These are phyloP conservation scores for Colletotrichum sp. DNA, from an alignment of 2,329 filamentous ascomycete species.

Conservation along the genomic window DNA sequence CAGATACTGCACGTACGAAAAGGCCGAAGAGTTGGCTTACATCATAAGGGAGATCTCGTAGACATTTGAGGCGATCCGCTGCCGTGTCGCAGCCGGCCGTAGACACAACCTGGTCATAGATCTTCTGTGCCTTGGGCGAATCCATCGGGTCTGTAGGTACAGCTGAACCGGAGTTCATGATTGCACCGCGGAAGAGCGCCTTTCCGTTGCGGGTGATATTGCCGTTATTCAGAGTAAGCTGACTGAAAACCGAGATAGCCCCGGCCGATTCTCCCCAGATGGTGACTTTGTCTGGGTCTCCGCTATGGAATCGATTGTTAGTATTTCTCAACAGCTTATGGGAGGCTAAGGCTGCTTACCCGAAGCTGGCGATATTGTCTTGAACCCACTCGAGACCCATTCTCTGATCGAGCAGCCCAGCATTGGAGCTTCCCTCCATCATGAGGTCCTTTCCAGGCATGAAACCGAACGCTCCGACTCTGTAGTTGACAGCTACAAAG, in stretches of 20 bases:
- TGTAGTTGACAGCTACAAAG: slow-evolving; percentile 34
- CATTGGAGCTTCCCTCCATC: slow-evolving; percentile 47
- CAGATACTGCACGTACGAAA: slow-evolving; percentile 56
- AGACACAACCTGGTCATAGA: slow-evolving; percentile 56
- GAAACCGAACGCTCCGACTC: slow-evolving; percentile 33
- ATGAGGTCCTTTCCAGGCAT: slow-evolving; percentile 42
- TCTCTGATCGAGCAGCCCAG: slow-evolving; percentile 36
- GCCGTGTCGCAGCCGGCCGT: slow-evolving; percentile 57
- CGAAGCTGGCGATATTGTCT: slow-evolving; percentile 39
- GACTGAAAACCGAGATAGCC: slow-evolving; percentile 65
- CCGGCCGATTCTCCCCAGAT: slow-evolving; percentile 69
- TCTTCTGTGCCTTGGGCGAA: slow-evolving; percentile 57
- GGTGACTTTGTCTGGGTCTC: slow-evolving; percentile 67
- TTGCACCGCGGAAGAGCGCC: slow-evolving; percentile 66
- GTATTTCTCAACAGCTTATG: not conserved
- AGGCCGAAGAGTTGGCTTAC: slow-evolving; percentile 59
- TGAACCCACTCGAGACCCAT: slow-evolving; percentile 40
- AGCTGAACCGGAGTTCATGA: slow-evolving; percentile 66
- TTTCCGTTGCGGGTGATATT: slow-evolving; percentile 58
- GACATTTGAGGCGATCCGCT: slow-evolving; percentile 55
- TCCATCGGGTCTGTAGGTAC: slow-evolving; percentile 58
- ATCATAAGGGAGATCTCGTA: slow-evolving; percentile 59
- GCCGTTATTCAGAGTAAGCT: slow-evolving; percentile 66
- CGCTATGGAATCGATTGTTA: slow-evolving; percentile 37
- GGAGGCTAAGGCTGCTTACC: slow-evolving; percentile 1